These are phyloP conservation scores for Ceriops zippeliana DNA, from an alignment of 345 rosid genomes.

Conservation along the genomic window DNA sequence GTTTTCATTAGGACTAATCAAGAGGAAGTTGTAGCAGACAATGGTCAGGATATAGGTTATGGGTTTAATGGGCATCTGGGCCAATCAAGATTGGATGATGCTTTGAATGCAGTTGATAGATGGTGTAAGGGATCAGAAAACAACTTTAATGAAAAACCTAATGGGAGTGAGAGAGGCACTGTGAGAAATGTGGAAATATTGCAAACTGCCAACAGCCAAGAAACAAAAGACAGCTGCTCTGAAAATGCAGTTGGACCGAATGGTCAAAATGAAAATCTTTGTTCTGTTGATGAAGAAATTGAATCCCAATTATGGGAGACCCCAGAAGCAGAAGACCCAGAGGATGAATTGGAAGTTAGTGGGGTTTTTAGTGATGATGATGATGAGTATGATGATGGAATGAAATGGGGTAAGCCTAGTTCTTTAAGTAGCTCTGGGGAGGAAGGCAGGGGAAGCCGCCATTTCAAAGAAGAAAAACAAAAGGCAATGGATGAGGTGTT, in stretches of 20 bases:
- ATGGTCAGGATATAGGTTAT: conserved; percentile 33
- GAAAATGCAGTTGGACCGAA: conserved; percentile 23
- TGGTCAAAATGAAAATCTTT: conserved; percentile 29
- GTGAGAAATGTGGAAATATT: conserved; percentile 41
- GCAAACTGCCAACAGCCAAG: conserved; percentile 28
- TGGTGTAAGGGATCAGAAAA: conserved; percentile 29
- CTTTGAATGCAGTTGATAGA: conserved; percentile 28
- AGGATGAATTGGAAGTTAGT: conserved; percentile 52
- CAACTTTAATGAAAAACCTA: conserved; percentile 21
- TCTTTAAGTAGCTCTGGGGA: conserved; percentile 43
- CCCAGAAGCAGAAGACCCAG: conserved; percentile 72
- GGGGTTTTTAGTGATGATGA: conserved; percentile 56
- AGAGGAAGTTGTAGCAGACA: conserved; percentile 41
- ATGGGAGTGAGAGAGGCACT: conserved; percentile 22
- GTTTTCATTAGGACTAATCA: conserved; percentile 43
- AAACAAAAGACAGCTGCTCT: conserved; percentile 26
- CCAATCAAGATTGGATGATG: conserved; percentile 29
- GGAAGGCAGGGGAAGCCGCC: conserved; percentile 39
- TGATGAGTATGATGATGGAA: conserved; percentile 67
- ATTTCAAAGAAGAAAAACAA: conserved; percentile 51
- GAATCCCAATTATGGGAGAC: conserved; percentile 66
- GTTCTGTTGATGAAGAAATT: conserved; percentile 28
- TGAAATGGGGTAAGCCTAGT: conserved; percentile 57
- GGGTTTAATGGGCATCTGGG: conserved; percentile 30
- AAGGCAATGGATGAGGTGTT: conserved; percentile 57